Evolutionary conservation across 192 early-diverging fungal genomes (phyloP).

Genomic region (Linnemannia schmuckeri): DNA sequence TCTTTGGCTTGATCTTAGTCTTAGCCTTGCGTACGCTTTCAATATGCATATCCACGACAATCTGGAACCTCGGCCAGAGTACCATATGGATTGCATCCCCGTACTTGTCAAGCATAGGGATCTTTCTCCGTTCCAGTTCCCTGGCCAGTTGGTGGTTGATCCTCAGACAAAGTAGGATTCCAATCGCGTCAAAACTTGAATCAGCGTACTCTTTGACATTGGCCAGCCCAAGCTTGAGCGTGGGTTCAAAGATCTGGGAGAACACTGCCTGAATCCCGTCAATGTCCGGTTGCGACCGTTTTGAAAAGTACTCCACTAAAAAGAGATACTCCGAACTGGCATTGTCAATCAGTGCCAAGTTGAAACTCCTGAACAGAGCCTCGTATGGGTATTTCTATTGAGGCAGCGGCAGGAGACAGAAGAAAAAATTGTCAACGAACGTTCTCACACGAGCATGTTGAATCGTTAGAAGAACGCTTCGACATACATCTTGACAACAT

Average conservation of each 20-base stretch:
- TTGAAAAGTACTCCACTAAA: constrained; percentile 90
- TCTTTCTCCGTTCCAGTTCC: constrained; percentile 81
- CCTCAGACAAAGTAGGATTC: constrained; percentile 90
- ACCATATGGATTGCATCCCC: constrained; percentile 93
- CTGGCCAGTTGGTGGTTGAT: constrained; percentile 85
- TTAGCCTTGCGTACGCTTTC: constrained; percentile 88
- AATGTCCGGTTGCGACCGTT: constrained; percentile 71
- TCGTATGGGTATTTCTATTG: constrained; percentile 87
- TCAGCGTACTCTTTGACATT: constrained; percentile 83
- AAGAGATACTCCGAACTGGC: constrained; percentile 96
- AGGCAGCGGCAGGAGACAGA: neutral
- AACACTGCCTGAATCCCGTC: constrained; percentile 80
- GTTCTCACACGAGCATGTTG: neutral
- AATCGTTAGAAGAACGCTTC: neutral
- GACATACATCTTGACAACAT: constrained; percentile 16
- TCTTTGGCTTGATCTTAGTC: constrained; percentile 76
- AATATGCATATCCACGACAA: constrained; percentile 90
- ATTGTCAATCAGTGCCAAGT: constrained; percentile 93
- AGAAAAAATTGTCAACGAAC: neutral
- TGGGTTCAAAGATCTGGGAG: constrained; percentile 90
- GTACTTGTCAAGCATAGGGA: constrained; percentile 87
- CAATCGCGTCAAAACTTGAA: constrained; percentile 87
- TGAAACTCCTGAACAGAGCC: constrained; percentile 91
- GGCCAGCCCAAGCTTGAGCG: constrained; percentile 75
- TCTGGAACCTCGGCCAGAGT: constrained; percentile 90